Evolutionary conservation across 345 rosid species (phyloP).

Genomic region (Conringia planisiliqua): DNA sequence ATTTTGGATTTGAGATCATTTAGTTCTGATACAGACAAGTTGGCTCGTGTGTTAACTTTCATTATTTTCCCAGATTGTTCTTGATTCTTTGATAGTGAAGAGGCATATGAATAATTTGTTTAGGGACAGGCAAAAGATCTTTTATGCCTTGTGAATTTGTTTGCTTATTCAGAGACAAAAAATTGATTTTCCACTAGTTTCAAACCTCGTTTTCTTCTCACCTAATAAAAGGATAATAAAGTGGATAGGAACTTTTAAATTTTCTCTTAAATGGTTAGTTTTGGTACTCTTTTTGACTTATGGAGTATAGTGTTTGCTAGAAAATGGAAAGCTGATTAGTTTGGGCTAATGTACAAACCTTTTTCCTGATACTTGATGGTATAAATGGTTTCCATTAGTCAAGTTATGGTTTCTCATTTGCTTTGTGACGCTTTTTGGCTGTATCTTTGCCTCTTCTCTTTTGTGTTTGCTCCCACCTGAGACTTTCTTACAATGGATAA

Average conservation of each 20-base stretch:
- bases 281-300: constrained; percentile 16
- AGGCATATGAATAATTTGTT: background rate
- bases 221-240: background rate
- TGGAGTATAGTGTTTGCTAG: constrained; percentile 10
- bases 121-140: constrained; percentile 1
- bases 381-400: background rate
- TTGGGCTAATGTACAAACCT: background rate
- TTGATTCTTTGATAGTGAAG: constrained; percentile 14
- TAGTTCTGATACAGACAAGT: background rate
- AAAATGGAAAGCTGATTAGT: background rate
- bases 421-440: background rate
- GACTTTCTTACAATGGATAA: background rate
- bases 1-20: constrained; percentile 7
- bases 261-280: constrained; percentile 1
- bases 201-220: constrained; percentile 8
- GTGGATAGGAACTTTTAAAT: background rate
- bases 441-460: constrained; percentile 1
- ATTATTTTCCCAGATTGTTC: background rate
- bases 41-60: background rate
- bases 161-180: constrained; percentile 11
- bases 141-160: constrained; percentile 9
- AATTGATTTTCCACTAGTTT: background rate
- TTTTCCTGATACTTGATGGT: background rate
- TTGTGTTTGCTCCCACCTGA: background rate
- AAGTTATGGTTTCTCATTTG: background rate